Base-by-base conservation (phyloP, 2,329 filamentous ascomycete species). In the Curvularia hawaiiensis region DNA sequence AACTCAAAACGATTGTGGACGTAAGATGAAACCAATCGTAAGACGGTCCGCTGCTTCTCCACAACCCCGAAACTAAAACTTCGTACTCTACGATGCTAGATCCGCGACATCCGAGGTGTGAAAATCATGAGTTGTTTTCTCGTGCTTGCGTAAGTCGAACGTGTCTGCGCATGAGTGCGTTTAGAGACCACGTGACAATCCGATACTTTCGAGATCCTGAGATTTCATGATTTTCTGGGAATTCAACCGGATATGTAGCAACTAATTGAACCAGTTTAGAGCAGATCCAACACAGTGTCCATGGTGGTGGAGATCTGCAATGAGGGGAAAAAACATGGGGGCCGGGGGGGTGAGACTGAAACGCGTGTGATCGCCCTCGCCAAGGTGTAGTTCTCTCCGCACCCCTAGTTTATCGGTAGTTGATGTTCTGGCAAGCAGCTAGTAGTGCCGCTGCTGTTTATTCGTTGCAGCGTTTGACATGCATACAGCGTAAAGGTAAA, bases 11-110 rank as follows among this genome's bases (percentile, higher is more conserved):
- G 49, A 59, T 55, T 41, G 58, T 60, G 62, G 59, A 62, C 59
- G 60, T 57, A 43, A 60, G 57, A 51, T 71, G 68, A 72, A 71
- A 71, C 68, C 28, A 33, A 16, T 50, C 58, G 50, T 56, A 56
- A 59, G 55, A 59, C 57, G 46, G 50, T 38, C 52, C 45, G 54
- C 52, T 48, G 60, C 45, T 51, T 9, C 16, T 7, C 24, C 22
- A 24, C 33, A 33, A 12, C 16, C 26, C 7, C 28, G n/a, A 33
- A 10, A 16, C 28, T 33, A 33, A 31, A 31, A 3, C 4, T 5
- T 40, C 24, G n/a, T 28, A 35, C 8, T 50, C 16, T 31, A 31
- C 14, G 14, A 14, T 2, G 10, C 26, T 16, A 22, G 14, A 16
- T 6, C 48, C 41, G 48, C 24, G 48, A 50, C 48, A 40, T 3